These are phyloP conservation scores for Seminavis robusta DNA, from an alignment of 108 stramenopile genomes.

Conservation along the genomic window DNA sequence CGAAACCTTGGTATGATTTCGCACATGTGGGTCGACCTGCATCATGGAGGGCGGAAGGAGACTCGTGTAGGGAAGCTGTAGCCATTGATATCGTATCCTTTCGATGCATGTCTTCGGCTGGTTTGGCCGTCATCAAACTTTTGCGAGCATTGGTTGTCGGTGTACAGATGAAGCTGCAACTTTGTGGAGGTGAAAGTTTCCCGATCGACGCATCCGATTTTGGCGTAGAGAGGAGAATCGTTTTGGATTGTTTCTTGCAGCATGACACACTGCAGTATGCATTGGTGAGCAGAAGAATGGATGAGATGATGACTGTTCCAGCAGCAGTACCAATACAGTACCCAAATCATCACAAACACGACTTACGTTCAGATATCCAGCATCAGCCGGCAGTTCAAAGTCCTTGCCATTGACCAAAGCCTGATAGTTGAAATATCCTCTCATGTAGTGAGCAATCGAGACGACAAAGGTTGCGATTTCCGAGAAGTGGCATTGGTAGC, in stretches of 20 bases:
- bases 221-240: slow-evolving; percentile 63
- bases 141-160: slow-evolving; percentile 62
- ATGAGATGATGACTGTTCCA: too few relatives aligned
- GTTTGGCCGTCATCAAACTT: slow-evolving; percentile 55
- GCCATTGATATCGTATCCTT: slow-evolving; percentile 71
- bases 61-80: slow-evolving; percentile 52
- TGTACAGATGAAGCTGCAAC: slow-evolving; percentile 75
- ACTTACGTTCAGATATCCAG: slow-evolving; percentile 73
- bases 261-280: slow-evolving; percentile 71
- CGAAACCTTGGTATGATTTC: too few relatives aligned
- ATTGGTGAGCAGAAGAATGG: too few relatives aligned
- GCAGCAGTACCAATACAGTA: too few relatives aligned
- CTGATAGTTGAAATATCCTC: slow-evolving; percentile 85
- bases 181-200: slow-evolving; percentile 83
- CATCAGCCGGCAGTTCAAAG: slow-evolving; percentile 74
- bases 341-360: neutral
- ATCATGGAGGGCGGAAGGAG: slow-evolving; percentile 79
- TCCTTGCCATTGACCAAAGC: slow-evolving; percentile 65
- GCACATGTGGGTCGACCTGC: too few relatives aligned
- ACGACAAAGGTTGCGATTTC: slow-evolving; percentile 84
- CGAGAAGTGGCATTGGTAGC: slow-evolving; percentile 71
- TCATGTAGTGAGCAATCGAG: slow-evolving; percentile 87
- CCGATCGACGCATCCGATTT: slow-evolving; percentile 83
- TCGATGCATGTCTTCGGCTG: slow-evolving; percentile 26
- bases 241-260: slow-evolving; percentile 51